A percentile compares a stretch with the other conserved stretches of the same genome.
Conservation (phyloP, 2,329 filamentous ascomycete species). For the Exophiala xenobiotica region DNA sequence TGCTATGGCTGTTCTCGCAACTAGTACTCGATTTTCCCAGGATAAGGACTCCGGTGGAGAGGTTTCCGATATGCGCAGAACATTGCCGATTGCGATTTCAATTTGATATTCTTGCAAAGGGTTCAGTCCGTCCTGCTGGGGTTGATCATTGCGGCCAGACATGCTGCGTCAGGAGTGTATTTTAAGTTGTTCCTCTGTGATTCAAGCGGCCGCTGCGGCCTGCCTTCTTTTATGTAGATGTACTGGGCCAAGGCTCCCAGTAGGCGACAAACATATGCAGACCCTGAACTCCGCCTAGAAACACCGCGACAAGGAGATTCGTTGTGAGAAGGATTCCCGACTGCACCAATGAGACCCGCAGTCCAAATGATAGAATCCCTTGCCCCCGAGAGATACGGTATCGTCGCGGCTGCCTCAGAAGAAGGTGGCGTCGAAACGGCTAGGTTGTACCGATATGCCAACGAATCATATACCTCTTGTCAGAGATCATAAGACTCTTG, state of each 20-base stretch:
- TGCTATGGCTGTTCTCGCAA: conserved; percentile 17
- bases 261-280: too few relatives aligned
- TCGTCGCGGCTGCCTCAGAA: conserved; percentile 2
- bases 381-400: background rate
- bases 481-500: background rate
- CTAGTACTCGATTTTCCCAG: conserved; percentile 13
- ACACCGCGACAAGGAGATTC: too few relatives aligned
- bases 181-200: too few relatives aligned
- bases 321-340: too few relatives aligned
- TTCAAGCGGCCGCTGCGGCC: too few relatives aligned
- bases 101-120: conserved; percentile 8
- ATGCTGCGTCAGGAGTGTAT: conserved; percentile 2
- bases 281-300: too few relatives aligned
- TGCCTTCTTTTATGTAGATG: too few relatives aligned
- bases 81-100: conserved; percentile 13
- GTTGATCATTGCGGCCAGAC: conserved; percentile 7
- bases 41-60: conserved; percentile 7
- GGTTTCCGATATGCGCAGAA: conserved; percentile 16
- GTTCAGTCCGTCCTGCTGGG: conserved; percentile 4
- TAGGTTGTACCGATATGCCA: conserved; percentile 3
- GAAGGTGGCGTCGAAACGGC: conserved; percentile 1
- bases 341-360: background rate
- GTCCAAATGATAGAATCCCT: background rate
- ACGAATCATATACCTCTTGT: conserved; percentile 13
- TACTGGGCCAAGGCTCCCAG: too few relatives aligned